Conservation (phyloP, 768 basidiomycete species). For the Russula olivacea region DNA sequence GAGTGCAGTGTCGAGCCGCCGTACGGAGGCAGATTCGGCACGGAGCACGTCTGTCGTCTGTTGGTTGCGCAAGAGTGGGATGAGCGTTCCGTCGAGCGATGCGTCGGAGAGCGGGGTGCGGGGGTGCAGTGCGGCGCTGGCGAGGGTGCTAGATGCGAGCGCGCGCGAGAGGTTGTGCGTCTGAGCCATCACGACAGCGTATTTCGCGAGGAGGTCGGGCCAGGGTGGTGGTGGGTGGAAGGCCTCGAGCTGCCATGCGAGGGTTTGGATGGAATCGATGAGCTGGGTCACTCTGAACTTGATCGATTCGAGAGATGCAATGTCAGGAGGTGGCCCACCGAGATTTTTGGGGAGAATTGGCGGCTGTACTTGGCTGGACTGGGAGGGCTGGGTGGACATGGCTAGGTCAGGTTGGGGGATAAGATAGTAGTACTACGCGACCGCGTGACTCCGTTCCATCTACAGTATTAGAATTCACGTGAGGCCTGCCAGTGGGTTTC, state of each 20-base stretch:
- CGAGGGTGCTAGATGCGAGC: constrained; percentile 51
- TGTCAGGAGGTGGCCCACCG: constrained; percentile 13
- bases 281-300: constrained; percentile 74
- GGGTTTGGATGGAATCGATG: constrained; percentile 63
- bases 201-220: constrained; percentile 84
- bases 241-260: constrained; percentile 58
- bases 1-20: constrained; percentile 48
- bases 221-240: constrained; percentile 60
- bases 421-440: not conserved
- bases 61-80: constrained; percentile 68
- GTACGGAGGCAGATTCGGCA: constrained; percentile 66
- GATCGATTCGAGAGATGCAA: constrained; percentile 55
- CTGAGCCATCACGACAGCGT: constrained; percentile 78
- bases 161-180: constrained; percentile 71
- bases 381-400: constrained; percentile 7
- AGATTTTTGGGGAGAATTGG: constrained; percentile 8
- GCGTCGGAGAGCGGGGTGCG: constrained; percentile 49
- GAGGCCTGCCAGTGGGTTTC: not conserved
- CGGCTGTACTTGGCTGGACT: not conserved
- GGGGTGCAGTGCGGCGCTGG: constrained; percentile 66
- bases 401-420: not conserved
- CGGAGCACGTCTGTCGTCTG: constrained; percentile 73
- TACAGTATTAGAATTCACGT: constrained; percentile 19
- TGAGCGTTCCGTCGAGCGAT: constrained; percentile 67
- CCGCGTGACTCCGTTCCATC: not conserved